Evolutionary conservation across 169 alveolate genomes (phyloP).

Genomic region (Plasmodium cynomolgi): DNA sequence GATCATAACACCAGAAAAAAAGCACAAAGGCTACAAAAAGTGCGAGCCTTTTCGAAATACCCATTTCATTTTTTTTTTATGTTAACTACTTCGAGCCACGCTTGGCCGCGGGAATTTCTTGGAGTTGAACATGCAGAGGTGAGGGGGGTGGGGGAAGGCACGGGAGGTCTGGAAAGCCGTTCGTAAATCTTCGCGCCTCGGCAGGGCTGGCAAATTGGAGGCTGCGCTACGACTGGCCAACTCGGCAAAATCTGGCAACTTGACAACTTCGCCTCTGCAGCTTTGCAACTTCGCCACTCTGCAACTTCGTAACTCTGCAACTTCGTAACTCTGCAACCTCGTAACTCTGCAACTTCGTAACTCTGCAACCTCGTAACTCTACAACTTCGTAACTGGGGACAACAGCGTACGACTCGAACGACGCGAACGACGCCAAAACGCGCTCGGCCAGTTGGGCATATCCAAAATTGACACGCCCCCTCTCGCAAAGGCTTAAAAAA

Average conservation of each 20-base stretch:
- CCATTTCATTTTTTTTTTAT: conserved; percentile 64
- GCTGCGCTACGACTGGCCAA: not conserved
- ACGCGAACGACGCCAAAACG: not conserved
- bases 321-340: too few species aligned
- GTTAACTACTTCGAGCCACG: not conserved
- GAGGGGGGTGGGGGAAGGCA: not conserved
- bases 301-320: not conserved
- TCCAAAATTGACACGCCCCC: not conserved
- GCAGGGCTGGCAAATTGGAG: not conserved
- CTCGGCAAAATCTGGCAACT: too few species aligned
- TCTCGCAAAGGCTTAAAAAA: not conserved
- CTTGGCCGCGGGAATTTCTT: not conserved
- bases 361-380: not conserved
- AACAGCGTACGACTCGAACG: not conserved
- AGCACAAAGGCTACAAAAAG: conserved; percentile 2
- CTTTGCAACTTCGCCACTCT: not conserved
- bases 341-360: too few species aligned
- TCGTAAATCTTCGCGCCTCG: not conserved
- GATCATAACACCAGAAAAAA: not conserved
- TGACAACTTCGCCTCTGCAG: not conserved
- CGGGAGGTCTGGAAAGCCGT: not conserved
- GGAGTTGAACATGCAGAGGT: not conserved
- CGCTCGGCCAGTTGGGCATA: not conserved
- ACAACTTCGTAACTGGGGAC: not conserved
- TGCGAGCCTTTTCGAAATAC: conserved; percentile 54